Conservation (phyloP, 345 rosid genomes). For the Barbarea vulgaris region DNA sequence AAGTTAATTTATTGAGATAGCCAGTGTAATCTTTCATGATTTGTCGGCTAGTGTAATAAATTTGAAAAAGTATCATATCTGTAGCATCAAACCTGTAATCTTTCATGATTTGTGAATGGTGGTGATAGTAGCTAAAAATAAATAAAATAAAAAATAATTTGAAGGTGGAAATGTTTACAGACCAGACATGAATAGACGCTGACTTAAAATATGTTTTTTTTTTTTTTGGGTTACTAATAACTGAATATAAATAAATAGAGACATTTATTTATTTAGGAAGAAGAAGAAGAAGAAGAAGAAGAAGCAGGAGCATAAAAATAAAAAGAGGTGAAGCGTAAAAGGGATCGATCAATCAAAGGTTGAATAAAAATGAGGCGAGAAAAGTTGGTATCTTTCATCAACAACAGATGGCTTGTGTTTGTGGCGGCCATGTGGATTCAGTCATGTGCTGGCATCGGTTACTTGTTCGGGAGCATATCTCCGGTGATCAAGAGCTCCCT, state of each 20-base stretch:
- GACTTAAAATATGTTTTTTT: too few species aligned
- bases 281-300: too few species aligned
- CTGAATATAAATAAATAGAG: too few species aligned
- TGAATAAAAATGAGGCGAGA: slow-evolving; percentile 47
- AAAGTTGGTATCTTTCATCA: slow-evolving; percentile 47
- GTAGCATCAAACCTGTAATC: too few species aligned
- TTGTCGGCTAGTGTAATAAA: neutral
- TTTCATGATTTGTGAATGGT: neutral
- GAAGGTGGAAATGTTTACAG: neutral
- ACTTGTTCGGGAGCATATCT: slow-evolving; percentile 87
- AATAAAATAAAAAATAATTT: too few species aligned
- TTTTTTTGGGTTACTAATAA: too few species aligned
- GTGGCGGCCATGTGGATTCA: slow-evolving; percentile 97
- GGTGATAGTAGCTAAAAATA: neutral
- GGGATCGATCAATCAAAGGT: neutral
- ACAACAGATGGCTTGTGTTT: slow-evolving; percentile 85
- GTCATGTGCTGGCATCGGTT: slow-evolving; percentile 87
- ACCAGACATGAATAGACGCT: too few species aligned
- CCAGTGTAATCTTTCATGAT: neutral
- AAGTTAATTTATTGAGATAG: too few species aligned
- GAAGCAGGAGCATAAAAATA: too few species aligned
- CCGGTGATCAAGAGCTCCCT: slow-evolving; percentile 84
- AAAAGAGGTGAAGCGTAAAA: neutral
- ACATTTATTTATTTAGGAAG: too few species aligned
- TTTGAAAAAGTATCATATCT: too few species aligned